phyloP scores from a whole-genome alignment of 2,329 filamentous ascomycete genomes.

The Aspergillus costaricaensis region DNA sequence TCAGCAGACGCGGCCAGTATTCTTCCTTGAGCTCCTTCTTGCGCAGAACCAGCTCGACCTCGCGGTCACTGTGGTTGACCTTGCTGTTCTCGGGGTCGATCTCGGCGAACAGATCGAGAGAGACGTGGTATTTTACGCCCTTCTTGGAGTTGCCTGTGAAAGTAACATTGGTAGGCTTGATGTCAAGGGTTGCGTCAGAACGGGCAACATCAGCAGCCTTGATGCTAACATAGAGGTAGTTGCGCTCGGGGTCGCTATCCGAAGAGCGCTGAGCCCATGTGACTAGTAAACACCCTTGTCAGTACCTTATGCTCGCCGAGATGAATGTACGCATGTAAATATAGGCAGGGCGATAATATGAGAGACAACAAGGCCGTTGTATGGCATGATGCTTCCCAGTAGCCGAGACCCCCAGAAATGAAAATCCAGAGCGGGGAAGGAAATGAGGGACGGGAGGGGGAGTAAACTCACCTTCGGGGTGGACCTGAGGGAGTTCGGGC shows the following conservation, averaged over 20 bases:
- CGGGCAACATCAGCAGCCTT: slow-evolving; percentile 80
- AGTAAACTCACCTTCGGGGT: slow-evolving; percentile 50
- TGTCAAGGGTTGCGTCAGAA: slow-evolving; percentile 75
- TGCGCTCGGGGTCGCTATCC: slow-evolving; percentile 75
- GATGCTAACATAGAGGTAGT: slow-evolving; percentile 93
- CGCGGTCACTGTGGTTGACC: slow-evolving; percentile 83
- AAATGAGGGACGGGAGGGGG: slow-evolving; percentile 18
- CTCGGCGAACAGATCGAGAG: slow-evolving; percentile 85
- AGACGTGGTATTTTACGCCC: slow-evolving; percentile 83
- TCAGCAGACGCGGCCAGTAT: slow-evolving; percentile 94
- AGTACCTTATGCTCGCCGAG: background rate
- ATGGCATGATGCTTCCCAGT: slow-evolving; percentile 11
- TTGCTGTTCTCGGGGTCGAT: slow-evolving; percentile 85
- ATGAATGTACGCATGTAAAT: slow-evolving; percentile 11
- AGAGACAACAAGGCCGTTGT: slow-evolving; percentile 1
- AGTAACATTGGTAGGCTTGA: slow-evolving; percentile 73
- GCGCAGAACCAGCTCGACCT: slow-evolving; percentile 84
- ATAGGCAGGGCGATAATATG: background rate
- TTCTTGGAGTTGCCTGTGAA: slow-evolving; percentile 86
- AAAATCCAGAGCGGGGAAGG: slow-evolving; percentile 33
- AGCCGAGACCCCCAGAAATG: slow-evolving; percentile 6
- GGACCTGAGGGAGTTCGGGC: slow-evolving; percentile 35
- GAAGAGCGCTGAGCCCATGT: slow-evolving; percentile 98
- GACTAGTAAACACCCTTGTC: slow-evolving; percentile 58
- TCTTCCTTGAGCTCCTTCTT: slow-evolving; percentile 96